Evolutionary conservation across 805 yeast species (phyloP).

Genomic region (Nakazawaea ishiwadae): DNA sequence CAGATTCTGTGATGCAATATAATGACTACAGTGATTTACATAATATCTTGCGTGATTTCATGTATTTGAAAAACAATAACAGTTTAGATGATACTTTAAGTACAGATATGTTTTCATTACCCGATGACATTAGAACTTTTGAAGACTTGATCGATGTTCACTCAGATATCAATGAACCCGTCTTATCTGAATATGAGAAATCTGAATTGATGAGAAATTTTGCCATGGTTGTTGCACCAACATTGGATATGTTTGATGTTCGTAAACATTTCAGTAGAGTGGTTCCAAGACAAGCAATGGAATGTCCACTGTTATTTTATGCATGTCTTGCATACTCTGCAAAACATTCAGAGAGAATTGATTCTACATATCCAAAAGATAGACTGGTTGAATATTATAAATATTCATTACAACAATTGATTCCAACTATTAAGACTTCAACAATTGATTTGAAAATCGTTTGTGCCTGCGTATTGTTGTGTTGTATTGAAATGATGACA

Average conservation of each 20-base stretch:
- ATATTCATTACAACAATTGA: conserved; percentile 25
- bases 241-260: conserved; percentile 23
- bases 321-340: conserved; percentile 23
- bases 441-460: conserved; percentile 25
- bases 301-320: conserved; percentile 11
- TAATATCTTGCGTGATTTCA: conserved; percentile 32
- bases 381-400: conserved; percentile 24
- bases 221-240: conserved; percentile 31
- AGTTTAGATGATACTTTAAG: not conserved
- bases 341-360: conserved; percentile 15
- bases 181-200: conserved; percentile 19
- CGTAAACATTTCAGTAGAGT: conserved; percentile 18
- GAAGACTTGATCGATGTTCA: conserved; percentile 10
- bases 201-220: conserved; percentile 25
- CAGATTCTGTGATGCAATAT: conserved; percentile 1
- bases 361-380: conserved; percentile 18
- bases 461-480: conserved; percentile 34
- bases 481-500: conserved; percentile 40
- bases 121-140: conserved; percentile 9
- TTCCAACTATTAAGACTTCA: conserved; percentile 28
- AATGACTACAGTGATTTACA: conserved; percentile 25
- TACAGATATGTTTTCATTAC: conserved; percentile 7
- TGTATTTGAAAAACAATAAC: conserved; percentile 20
- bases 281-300: conserved; percentile 17
- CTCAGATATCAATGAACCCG: conserved; percentile 3